Evolutionary conservation across 1,284 basidiomycete species (phyloP).

Genomic region (Pulveroboletus sp.): DNA sequence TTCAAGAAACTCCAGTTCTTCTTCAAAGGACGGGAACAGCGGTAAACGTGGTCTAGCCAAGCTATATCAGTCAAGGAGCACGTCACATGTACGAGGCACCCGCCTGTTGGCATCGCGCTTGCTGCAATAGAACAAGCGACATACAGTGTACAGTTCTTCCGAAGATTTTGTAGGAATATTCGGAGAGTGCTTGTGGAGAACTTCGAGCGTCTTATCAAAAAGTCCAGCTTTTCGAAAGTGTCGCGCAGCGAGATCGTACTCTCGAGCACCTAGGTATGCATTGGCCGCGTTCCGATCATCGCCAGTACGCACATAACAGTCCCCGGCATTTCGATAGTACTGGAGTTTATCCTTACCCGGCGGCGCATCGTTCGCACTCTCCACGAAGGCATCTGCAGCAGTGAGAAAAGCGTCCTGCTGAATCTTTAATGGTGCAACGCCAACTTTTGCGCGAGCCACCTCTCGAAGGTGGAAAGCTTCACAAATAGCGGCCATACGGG

Average conservation of each 20-base stretch:
- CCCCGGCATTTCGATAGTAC: constrained; percentile 53
- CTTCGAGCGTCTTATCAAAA: constrained; percentile 56
- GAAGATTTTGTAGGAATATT: constrained; percentile 40
- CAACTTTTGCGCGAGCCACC: too few species aligned
- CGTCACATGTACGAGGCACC: background rate
- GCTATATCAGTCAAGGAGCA: background rate
- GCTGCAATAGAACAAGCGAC: too few species aligned
- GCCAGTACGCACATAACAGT: constrained; percentile 50
- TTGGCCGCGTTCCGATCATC: constrained; percentile 48
- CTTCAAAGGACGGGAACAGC: constrained; percentile 54
- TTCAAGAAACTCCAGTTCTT: too few species aligned
- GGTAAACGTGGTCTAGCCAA: constrained; percentile 45
- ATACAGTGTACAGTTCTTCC: constrained; percentile 47
- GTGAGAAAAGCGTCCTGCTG: too few species aligned
- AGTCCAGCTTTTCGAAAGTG: constrained; percentile 49
- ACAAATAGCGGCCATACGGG: too few species aligned
- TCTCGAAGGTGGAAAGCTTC: too few species aligned
- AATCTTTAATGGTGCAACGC: too few species aligned
- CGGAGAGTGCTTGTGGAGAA: constrained; percentile 41
- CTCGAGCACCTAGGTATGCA: constrained; percentile 45
- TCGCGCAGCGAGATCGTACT: constrained; percentile 48
- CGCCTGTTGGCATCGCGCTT: constrained; percentile 37
- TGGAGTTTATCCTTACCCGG: constrained; percentile 31
- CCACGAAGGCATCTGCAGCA: too few species aligned
- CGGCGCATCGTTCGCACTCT: too few species aligned